Evolutionary conservation across 306 rosid species (phyloP), one percentile per base, ranked within the genome.

Genomic region (Medicago arabica): DNA sequence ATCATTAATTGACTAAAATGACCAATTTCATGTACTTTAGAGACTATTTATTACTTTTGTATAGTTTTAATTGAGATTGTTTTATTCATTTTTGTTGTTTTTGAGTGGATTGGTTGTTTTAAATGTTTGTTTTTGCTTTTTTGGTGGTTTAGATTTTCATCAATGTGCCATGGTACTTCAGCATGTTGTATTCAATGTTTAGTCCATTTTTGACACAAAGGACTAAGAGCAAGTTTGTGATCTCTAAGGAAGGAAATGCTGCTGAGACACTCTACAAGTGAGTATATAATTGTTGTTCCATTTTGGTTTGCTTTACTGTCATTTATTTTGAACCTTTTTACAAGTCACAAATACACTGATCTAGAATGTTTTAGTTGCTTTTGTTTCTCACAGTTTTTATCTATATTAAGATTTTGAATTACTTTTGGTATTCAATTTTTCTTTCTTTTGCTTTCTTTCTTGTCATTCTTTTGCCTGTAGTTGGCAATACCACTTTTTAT

Each of bases 161-260:
- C 89, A 95, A 95, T 76, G 99, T 95, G 36, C 97, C 97, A 0
- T 95, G 99, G 99, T 95, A 95, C 89, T 95, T 95, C 83, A 95
- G 96, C 76, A 61, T 92, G 83, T 66, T 92, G 86, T 92, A 95
- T 71, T 95, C 99, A 3, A 82, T 95, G 89, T 90, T 95, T 74
- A 92, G 97, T 79, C 97, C 99, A 0, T 95, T 95, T 81, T 82
- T 95, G 69, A 95, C 99, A 38, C 99, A 95, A 72, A 80, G 99
- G 62, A 95, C 97, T 1, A 95, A 95, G 85, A 92, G 97, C 97
- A 95, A 95, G 81, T 95, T 95, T 75, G 92, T 95, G 84, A 92
- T 95, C 59, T 85, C 97, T 7, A 92, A 92, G 82, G 97, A 95
- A 89, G 99, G 99, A 71, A 90, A 88, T 82, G 96, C 89, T 18